Evolutionary conservation across 305 asterid genomes (phyloP), one percentile per base, ranked within the genome.

Genomic region (Rubia tinctorum): DNA sequence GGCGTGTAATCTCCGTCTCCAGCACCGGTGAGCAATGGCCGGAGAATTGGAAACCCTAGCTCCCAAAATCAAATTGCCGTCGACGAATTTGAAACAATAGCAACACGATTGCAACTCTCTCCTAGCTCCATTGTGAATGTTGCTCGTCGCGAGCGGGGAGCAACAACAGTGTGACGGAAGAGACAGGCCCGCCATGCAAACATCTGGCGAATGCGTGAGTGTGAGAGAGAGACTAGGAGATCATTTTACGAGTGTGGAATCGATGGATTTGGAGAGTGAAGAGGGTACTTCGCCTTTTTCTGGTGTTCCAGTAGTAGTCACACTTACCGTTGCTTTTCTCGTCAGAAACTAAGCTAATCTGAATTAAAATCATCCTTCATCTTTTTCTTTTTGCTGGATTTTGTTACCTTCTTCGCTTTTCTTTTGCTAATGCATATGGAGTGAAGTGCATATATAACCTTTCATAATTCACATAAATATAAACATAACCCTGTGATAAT

Each of bases 1-100:
- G 72, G 93, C 91, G 75, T 74, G 78, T 40, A 82, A 76, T 77
- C 89, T 87, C 91, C 88, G 82, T 77, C 89, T 87, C 91, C 88
- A 82, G 76, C 82, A 53, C 30, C 68, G 71, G 56, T 34, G 60
- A 60, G 43, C 45, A 62, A 45, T 49, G 14, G 66, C 43, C 69
- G 71, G 56, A 67, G 71, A 67, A 39, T 40, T 34, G 39, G 58
- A 72, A 78, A 69, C 80, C 79, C 85, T 69, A 75, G 69, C 62
- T 23, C 74, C 17, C 40, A 65, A 55, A 42, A 60, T 5, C 27
- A 44, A 42, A 62, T 49, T 45, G 61, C 68, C 58, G 68, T 42
- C 68, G 8, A 39, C 11, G 53, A 65, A 71, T 55, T 58, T 66
- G 27, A 63, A 56, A 42, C 61, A 43, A 8, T 12, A 65, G 47